These are phyloP conservation scores for Candida mesenterica DNA, from an alignment of 1,139 yeast genomes.

Conservation along the genomic window DNA sequence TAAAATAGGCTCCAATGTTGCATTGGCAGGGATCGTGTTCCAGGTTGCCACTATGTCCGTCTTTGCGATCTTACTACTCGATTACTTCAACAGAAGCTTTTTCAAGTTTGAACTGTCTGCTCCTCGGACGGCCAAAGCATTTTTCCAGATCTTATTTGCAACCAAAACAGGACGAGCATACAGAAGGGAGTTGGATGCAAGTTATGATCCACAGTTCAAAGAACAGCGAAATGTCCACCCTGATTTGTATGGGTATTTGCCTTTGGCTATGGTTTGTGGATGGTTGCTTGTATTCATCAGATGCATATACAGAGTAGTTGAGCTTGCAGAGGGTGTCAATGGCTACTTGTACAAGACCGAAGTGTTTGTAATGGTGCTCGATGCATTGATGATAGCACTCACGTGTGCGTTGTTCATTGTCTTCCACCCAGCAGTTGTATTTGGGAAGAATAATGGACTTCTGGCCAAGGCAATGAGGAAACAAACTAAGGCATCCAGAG, in stretches of 20 bases:
- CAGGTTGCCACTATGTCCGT: conserved; percentile 39
- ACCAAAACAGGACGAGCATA: conserved; percentile 19
- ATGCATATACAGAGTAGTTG: conserved; percentile 33
- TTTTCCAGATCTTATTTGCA: conserved; percentile 22
- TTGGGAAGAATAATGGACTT: conserved; percentile 21
- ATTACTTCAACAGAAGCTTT: conserved; percentile 25
- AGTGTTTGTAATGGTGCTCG: conserved; percentile 26
- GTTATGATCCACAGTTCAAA: conserved; percentile 18
- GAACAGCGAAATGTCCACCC: conserved; percentile 15
- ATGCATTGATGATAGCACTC: conserved; percentile 24
- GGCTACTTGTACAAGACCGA: conserved; percentile 36
- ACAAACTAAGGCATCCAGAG: no score
- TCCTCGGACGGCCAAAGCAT: conserved; percentile 7
- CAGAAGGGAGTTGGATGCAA: conserved; percentile 17
- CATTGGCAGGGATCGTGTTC: conserved; percentile 40
- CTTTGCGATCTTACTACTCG: conserved; percentile 26
- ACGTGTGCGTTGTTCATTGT: conserved; percentile 20
- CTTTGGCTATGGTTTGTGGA: conserved; percentile 22
- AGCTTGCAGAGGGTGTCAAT: conserved; percentile 33
- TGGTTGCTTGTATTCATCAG: conserved; percentile 27
- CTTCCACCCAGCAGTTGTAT: conserved; percentile 28
- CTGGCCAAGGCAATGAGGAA: conserved; percentile 2
- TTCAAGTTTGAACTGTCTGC: conserved; percentile 14
- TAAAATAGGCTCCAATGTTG: conserved; percentile 29
- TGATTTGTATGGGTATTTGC: conserved; percentile 21